These are phyloP conservation scores for Leishmania martiniquensis DNA, from an alignment of 208 protist genomes.

Conservation along the genomic window DNA sequence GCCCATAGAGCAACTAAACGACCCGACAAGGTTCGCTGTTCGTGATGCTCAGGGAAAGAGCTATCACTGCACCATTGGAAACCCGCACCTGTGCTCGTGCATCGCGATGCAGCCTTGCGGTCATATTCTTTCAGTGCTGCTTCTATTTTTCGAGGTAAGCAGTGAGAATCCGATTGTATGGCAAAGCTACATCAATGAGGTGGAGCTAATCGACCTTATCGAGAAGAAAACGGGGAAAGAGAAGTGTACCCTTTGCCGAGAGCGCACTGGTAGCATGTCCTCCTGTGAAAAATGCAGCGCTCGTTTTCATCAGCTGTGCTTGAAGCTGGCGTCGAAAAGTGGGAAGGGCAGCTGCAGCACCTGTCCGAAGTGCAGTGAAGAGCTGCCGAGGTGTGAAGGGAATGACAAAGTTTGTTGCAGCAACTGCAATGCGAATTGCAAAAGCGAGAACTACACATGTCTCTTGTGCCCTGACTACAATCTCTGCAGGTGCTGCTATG, in stretches of 20 bases:
- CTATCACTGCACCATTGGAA: constrained; percentile 51
- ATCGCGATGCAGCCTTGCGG: constrained; percentile 51
- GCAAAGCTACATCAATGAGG: constrained; percentile 63
- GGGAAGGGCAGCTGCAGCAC: not conserved
- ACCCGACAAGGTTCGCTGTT: constrained; percentile 52
- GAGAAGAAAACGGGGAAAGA: not conserved
- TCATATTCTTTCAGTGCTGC: constrained; percentile 71
- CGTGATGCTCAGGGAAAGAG: constrained; percentile 24
- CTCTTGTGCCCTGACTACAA: constrained; percentile 51
- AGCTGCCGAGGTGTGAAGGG: not conserved
- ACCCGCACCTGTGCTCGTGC: constrained; percentile 71
- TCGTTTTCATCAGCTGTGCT: constrained; percentile 36
- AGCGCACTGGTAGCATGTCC: not conserved
- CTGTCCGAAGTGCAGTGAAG: not conserved
- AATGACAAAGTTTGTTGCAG: constrained; percentile 10
- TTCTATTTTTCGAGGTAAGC: constrained; percentile 44
- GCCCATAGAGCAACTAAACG: constrained; percentile 9
- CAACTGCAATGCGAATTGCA: constrained; percentile 17
- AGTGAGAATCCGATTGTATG: constrained; percentile 57
- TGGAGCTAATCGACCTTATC: constrained; percentile 61
- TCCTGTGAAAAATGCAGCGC: constrained; percentile 19
- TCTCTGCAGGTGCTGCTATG: constrained; percentile 52
- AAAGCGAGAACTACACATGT: constrained; percentile 43
- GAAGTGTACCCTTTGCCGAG: constrained; percentile 41
- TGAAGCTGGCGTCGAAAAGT: constrained; percentile 9